Conservation (phyloP, 2,329 filamentous ascomycete genomes). For the Epichloe sibirici region DNA sequence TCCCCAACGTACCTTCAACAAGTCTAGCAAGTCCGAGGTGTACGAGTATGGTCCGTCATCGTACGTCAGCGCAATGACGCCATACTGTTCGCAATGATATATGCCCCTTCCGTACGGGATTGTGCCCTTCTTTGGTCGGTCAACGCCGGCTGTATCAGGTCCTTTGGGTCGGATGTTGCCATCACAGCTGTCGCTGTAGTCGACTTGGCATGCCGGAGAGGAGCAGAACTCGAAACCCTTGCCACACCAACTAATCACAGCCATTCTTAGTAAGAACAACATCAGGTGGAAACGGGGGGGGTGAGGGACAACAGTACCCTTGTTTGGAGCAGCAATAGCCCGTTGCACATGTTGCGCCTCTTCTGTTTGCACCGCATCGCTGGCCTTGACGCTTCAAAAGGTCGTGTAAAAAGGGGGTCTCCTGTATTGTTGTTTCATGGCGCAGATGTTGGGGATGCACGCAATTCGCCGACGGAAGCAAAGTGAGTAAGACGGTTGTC, state of each 20-base stretch:
- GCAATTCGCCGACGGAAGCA: background rate
- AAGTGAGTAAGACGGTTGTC: background rate
- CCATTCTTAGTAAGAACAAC: background rate
- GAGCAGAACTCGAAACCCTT: constrained; percentile 42
- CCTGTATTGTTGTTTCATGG: background rate
- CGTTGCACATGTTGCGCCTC: constrained; percentile 15
- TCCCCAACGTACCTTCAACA: constrained; percentile 13
- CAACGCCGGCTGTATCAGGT: constrained; percentile 38
- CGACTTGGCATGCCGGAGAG: constrained; percentile 48
- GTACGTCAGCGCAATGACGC: constrained; percentile 30
- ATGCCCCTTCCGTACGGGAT: constrained; percentile 46
- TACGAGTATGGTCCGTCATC: constrained; percentile 34
- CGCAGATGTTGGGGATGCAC: background rate
- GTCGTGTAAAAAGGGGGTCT: background rate
- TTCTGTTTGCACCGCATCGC: background rate
- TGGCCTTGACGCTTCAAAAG: background rate
- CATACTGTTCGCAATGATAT: constrained; percentile 21
- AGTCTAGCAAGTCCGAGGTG: constrained; percentile 28
- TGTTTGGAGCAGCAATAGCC: constrained; percentile 30
- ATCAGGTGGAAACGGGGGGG: background rate
- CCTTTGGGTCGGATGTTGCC: constrained; percentile 41
- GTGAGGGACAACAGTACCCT: constrained; percentile 19
- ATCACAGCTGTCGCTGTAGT: constrained; percentile 49
- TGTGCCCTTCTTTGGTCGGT: constrained; percentile 39
- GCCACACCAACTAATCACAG: constrained; percentile 39